Evolutionary conservation across 2,329 filamentous ascomycete species (phyloP), one percentile per base, ranked within the genome.

Genomic region (Neofusicoccum kwambonambiense): DNA sequence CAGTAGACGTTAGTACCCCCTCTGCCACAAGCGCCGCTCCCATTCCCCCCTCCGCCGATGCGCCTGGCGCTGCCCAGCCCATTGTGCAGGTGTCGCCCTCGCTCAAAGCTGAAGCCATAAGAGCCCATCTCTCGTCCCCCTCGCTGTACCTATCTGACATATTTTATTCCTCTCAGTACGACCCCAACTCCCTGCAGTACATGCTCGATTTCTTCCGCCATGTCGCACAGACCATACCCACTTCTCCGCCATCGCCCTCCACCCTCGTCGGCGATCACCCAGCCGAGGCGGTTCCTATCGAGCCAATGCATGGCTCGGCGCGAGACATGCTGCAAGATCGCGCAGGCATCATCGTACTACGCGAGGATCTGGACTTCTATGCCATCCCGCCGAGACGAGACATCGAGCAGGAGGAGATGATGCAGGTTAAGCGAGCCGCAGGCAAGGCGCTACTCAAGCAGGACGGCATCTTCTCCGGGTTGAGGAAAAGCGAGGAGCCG

Each of bases 161-260:
- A 73, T 74, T 80, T 65, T 84, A 81, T 78, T 71, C 67, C 71
- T 80, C 79, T 71, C 81, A 99, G 95, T 99, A 98, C 81, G 95
- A 99, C 78, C 94, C 95, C 27, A 89, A 89, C 62, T 98, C 94
- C 54, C 87, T 99, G 64, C 93, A 98, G 80, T 99, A 98, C 81
- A 99, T 99, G 95, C 87, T 99, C 69, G 94, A 97, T 73, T 99
- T 99, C 80, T 99, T 99, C 83, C 90, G 95, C 69, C 89, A 89
- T 70, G 94, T 99, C 68, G 95, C 95, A 62, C 93, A 97, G 79
- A 95, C 93, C n/a, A 98, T 99, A 70, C 92, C 92, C 9, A 85
- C 87, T 47, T 88, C 91, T 68, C 81, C 86, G 15, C 83, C 84
- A 35, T 91, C 91, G 61, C 87, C 89, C 35, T 75, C 77, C 39